A percentile compares a stretch with the other conserved stretches of the same genome.
These are phyloP conservation scores for Colletotrichum siamense DNA, from an alignment of 2,329 filamentous ascomycete genomes.

Conservation along the genomic window DNA sequence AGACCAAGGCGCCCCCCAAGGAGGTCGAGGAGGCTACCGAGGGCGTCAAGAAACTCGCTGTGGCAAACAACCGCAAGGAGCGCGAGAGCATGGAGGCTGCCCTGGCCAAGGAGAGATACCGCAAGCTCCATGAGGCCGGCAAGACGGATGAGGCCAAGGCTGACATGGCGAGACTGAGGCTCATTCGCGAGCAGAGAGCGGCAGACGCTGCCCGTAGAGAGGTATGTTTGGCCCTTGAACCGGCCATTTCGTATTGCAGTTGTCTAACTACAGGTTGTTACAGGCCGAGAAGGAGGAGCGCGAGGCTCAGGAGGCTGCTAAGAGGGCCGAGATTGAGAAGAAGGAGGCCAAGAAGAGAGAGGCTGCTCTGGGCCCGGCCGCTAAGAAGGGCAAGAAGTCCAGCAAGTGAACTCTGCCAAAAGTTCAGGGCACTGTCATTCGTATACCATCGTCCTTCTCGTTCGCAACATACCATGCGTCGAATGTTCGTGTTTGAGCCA, in stretches of 20 bases:
- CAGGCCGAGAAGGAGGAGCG: slow-evolving; percentile 65
- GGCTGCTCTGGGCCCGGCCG: slow-evolving; percentile 49
- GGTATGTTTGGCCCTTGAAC: slow-evolving; percentile 48
- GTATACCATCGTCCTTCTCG: slow-evolving; percentile 6
- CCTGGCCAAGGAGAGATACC: slow-evolving; percentile 87
- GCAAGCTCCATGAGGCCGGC: slow-evolving; percentile 90
- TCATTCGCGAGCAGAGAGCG: slow-evolving; percentile 87
- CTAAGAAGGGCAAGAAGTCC: slow-evolving; percentile 51
- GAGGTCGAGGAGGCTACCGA: slow-evolving; percentile 57
- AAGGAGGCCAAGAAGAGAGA: slow-evolving; percentile 62
- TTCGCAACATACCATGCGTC: background rate
- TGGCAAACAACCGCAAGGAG: slow-evolving; percentile 57
- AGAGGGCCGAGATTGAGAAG: slow-evolving; percentile 57
- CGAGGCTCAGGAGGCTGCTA: slow-evolving; percentile 55
- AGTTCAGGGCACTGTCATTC: background rate
- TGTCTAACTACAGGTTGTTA: background rate
- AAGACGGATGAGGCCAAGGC: slow-evolving; percentile 96
- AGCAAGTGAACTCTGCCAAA: slow-evolving; percentile 22
- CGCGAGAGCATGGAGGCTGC: slow-evolving; percentile 82
- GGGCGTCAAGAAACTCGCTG: slow-evolving; percentile 59
- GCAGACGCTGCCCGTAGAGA: slow-evolving; percentile 83
- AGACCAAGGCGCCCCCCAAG: slow-evolving; percentile 50
- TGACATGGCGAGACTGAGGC: slow-evolving; percentile 81
- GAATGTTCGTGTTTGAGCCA: background rate
- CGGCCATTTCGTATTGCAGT: background rate